phyloP scores from a whole-genome alignment of 805 yeast species.

The Cyberlindnera maritima region DNA sequence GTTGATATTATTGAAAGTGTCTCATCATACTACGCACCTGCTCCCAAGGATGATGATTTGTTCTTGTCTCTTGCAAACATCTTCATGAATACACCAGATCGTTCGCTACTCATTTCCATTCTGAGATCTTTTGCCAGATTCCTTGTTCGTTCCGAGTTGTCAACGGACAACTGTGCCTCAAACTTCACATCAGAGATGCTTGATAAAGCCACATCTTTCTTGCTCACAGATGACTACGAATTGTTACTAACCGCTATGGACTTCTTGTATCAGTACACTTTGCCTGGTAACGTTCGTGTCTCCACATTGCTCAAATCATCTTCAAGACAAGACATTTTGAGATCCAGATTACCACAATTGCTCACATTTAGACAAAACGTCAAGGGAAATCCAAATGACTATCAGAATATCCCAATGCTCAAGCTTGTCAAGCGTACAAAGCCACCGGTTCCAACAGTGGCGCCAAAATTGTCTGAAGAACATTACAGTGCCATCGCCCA shows the following conservation, averaged over 20 bases:
- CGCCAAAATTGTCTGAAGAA: slow-evolving; percentile 57
- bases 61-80: slow-evolving; percentile 54
- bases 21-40: slow-evolving; percentile 78
- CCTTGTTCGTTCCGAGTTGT: slow-evolving; percentile 54
- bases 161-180: slow-evolving; percentile 48
- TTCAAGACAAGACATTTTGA: slow-evolving; percentile 49
- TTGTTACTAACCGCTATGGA: slow-evolving; percentile 71
- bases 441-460: slow-evolving; percentile 59
- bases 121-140: slow-evolving; percentile 78
- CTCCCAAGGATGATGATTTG: slow-evolving; percentile 64
- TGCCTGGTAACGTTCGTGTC: slow-evolving; percentile 60
- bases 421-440: slow-evolving; percentile 55
- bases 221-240: slow-evolving; percentile 67
- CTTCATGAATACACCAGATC: slow-evolving; percentile 56
- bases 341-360: slow-evolving; percentile 61
- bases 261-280: slow-evolving; percentile 75
- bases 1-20: slow-evolving; percentile 83
- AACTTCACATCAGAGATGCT: slow-evolving; percentile 45
- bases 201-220: slow-evolving; percentile 52
- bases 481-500: slow-evolving; percentile 59
- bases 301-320: slow-evolving; percentile 46
- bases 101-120: slow-evolving; percentile 64
- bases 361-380: slow-evolving; percentile 46
- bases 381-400: slow-evolving; percentile 32
- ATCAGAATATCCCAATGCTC: slow-evolving; percentile 24